Percentiles rank a stretch among this genome's conserved stretches.
Conservation (phyloP, 1,284 basidiomycete species). For the Boletellus deceptivus region DNA sequence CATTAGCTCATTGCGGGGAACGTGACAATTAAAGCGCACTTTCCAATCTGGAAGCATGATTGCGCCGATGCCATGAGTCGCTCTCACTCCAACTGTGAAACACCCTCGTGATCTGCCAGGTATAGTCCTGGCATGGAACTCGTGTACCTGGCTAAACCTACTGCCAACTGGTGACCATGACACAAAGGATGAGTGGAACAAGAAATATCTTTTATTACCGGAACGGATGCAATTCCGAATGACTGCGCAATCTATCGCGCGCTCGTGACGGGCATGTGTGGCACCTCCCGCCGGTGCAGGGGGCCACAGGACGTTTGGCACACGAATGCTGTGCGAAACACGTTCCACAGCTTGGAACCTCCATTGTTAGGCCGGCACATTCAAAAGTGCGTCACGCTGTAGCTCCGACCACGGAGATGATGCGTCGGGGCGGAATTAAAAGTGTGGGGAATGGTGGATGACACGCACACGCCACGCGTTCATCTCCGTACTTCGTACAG, state of each 20-base stretch:
- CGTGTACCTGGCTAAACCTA: slow-evolving; percentile 9
- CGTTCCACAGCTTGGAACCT: not conserved
- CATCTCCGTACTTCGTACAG: not conserved
- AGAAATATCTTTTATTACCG: not conserved
- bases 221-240: not conserved
- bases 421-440: slow-evolving; percentile 4
- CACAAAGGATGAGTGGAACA: not conserved
- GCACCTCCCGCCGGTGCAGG: not conserved
- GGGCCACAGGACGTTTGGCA: not conserved
- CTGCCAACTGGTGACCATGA: not conserved
- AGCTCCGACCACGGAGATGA: slow-evolving; percentile 2
- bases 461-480: slow-evolving; percentile 4
- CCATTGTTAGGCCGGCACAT: slow-evolving; percentile 7
- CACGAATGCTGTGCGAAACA: slow-evolving; percentile 9
- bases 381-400: slow-evolving; percentile 2
- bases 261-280: not conserved
- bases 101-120: slow-evolving; percentile 12
- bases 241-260: not conserved
- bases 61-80: slow-evolving; percentile 13
- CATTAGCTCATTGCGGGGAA: slow-evolving; percentile 29
- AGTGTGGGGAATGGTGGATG: slow-evolving; percentile 11
- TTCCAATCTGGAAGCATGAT: slow-evolving; percentile 15
- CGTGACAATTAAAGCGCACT: slow-evolving; percentile 18
- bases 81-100: not conserved
- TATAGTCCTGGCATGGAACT: not conserved